Evolutionary conservation across 768 basidiomycete species (phyloP), one percentile per base, ranked within the genome.

Genomic region (Podaxis sp.): DNA sequence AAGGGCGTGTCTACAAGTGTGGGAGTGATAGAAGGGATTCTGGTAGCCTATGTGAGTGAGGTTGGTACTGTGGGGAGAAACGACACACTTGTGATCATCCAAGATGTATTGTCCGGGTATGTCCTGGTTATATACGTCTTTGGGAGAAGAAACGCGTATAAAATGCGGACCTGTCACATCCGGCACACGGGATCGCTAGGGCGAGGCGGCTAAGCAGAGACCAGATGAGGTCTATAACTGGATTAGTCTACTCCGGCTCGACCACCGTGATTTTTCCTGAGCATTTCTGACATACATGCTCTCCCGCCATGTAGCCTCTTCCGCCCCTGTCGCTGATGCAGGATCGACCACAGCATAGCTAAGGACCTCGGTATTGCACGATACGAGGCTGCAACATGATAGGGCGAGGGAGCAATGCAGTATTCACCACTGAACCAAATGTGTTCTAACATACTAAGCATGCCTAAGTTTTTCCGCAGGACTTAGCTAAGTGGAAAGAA

Each of bases 401-500:
- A 25, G 25, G 23, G 3, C 47, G 47, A 25, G 11, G 13, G 4
- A 32, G 6, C 32, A 32, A 32, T 32, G 32, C 32, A 32, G 7
- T 32, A 7, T 5, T 32, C 32, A 9, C 32, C 32, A 32, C 32
- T 32, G 32, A 32, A 9, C 32, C 32, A 32, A 9, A 9, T 32
- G 9, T 9, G 32, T 32, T 32, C 32, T 9, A 32, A 32, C 32
- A 9, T 32, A 32, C 32, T 9, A 32, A 44, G 18, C 47, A 27
- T 16, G 23, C 5, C 4, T 21, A 27, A 21, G 13, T 23, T 48
- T 48, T 25, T 21, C 32, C 9, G 35, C 6, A 36, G 32, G 27
- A 40, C 52, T 54, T 54, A 54, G 52, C 52, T 54, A 54, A 52
- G 50, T 18, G 11, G 3, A 23, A 52, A 46, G 68, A 64, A 66